phyloP scores from a whole-genome alignment of 768 basidiomycete genomes.

The Pleurotus cornucopiae region DNA sequence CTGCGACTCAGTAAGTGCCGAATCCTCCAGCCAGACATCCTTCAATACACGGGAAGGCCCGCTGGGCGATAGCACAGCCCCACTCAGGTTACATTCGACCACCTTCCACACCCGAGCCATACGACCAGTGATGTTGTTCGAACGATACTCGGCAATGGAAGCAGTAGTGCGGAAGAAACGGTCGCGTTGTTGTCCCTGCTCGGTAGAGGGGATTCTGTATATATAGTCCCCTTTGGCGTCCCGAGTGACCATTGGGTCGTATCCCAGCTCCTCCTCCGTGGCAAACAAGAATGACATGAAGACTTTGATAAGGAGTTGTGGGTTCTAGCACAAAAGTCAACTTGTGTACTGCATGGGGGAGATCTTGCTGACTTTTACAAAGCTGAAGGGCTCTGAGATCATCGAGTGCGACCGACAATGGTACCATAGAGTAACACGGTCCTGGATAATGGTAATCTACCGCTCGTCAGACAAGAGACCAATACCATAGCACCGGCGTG shows the following conservation, averaged over 20 bases:
- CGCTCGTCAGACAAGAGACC: neutral
- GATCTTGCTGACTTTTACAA: neutral
- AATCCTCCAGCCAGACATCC: too few relatives aligned
- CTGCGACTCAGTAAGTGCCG: too few relatives aligned
- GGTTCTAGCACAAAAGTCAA: conserved; percentile 8
- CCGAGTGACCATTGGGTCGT: neutral
- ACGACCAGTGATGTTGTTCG: too few relatives aligned
- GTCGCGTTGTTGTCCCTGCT: neutral
- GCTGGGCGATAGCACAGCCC: too few relatives aligned
- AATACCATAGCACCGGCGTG: neutral
- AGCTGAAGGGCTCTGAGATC: conserved; percentile 11
- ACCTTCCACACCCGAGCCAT: conserved; percentile 5
- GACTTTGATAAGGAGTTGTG: conserved; percentile 11
- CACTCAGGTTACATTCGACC: too few relatives aligned
- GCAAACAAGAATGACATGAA: conserved; percentile 17
- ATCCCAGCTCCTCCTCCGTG: conserved; percentile 14
- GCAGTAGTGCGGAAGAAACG: neutral
- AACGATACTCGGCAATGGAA: too few relatives aligned
- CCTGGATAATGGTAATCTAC: conserved; percentile 14
- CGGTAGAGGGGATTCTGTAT: too few relatives aligned
- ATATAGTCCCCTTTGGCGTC: neutral
- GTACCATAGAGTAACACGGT: conserved; percentile 14
- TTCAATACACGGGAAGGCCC: too few relatives aligned
- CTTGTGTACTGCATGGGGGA: neutral
- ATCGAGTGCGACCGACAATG: conserved; percentile 15